phyloP scores from a whole-genome alignment of 2,329 filamentous ascomycete genomes.

The Hypoxylon sp. region DNA sequence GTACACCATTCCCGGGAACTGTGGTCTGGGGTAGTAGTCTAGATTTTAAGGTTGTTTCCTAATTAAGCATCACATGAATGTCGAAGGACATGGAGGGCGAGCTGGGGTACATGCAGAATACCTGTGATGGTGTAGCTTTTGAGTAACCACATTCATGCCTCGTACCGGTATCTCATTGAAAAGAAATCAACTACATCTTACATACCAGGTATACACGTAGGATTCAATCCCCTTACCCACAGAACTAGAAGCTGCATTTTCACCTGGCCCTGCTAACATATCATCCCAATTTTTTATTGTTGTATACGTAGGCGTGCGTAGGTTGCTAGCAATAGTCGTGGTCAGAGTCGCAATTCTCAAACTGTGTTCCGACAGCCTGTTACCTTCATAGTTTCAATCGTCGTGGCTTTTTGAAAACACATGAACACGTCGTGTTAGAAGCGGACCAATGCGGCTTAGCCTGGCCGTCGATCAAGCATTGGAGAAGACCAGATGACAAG shows the following conservation, averaged over 20 bases:
- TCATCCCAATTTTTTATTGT: slow-evolving; percentile 10
- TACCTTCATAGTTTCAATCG: slow-evolving; percentile 53
- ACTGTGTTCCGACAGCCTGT: slow-evolving; percentile 54
- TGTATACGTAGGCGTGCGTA: slow-evolving; percentile 10
- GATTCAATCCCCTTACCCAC: slow-evolving; percentile 40
- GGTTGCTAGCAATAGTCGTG: slow-evolving; percentile 10
- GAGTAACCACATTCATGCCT: not conserved
- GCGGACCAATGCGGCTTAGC: slow-evolving; percentile 36
- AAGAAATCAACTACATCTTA: slow-evolving; percentile 11
- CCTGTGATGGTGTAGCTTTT: slow-evolving; percentile 7
- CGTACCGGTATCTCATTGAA: not conserved
- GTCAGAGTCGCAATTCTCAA: slow-evolving; percentile 53
- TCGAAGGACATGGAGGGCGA: slow-evolving; percentile 20
- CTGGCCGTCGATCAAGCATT: slow-evolving; percentile 35
- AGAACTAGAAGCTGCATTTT: slow-evolving; percentile 1
- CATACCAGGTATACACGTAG: slow-evolving; percentile 1
- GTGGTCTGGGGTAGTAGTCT: slow-evolving; percentile 27
- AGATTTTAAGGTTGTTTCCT: slow-evolving; percentile 39
- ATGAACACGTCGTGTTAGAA: slow-evolving; percentile 40
- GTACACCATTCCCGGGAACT: slow-evolving; percentile 2
- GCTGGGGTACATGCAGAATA: slow-evolving; percentile 23
- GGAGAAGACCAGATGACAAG: slow-evolving; percentile 38
- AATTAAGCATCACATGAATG: slow-evolving; percentile 22
- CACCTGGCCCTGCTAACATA: slow-evolving; percentile 10
- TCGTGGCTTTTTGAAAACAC: slow-evolving; percentile 26